These are phyloP conservation scores for Camillea tinctor DNA, from an alignment of 2,329 filamentous ascomycete genomes.

Conservation along the genomic window DNA sequence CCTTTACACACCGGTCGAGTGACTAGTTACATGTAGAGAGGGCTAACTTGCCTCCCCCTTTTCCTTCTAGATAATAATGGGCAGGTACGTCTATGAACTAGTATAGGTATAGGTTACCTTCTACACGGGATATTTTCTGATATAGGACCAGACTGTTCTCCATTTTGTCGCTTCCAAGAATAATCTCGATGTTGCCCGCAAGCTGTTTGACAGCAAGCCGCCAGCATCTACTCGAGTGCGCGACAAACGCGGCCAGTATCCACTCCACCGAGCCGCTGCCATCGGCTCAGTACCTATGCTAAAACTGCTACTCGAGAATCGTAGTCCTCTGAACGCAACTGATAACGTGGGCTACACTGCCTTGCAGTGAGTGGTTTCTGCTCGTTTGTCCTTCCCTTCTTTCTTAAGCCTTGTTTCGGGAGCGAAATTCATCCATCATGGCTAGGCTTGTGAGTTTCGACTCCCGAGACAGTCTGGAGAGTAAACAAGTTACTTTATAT, in stretches of 20 bases:
- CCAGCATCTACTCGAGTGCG: slow-evolving; percentile 74
- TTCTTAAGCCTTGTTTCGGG: too few relatives aligned
- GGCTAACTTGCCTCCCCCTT: not conserved
- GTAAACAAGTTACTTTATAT: too few relatives aligned
- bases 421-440: too few relatives aligned
- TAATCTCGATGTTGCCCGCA: slow-evolving; percentile 77
- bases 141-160: slow-evolving; percentile 65
- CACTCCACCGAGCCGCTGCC: slow-evolving; percentile 88
- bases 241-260: slow-evolving; percentile 84
- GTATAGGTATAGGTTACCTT: not conserved
- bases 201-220: slow-evolving; percentile 68
- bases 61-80: slow-evolving; percentile 56
- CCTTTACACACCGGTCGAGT: not conserved
- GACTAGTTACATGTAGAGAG: not conserved
- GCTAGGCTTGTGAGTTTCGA: too few relatives aligned
- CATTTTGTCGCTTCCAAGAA: slow-evolving; percentile 91
- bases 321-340: slow-evolving; percentile 78
- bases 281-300: slow-evolving; percentile 87
- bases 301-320: slow-evolving; percentile 71
- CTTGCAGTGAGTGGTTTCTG: too few relatives aligned
- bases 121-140: slow-evolving; percentile 4
- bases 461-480: too few relatives aligned
- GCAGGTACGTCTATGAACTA: slow-evolving; percentile 45
- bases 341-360: slow-evolving; percentile 84
- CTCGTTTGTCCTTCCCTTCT: too few relatives aligned